Evolutionary conservation across 495 filamentous ascomycete genomes (phyloP).

Genomic region (Paragyromitra xinjiangensis): DNA sequence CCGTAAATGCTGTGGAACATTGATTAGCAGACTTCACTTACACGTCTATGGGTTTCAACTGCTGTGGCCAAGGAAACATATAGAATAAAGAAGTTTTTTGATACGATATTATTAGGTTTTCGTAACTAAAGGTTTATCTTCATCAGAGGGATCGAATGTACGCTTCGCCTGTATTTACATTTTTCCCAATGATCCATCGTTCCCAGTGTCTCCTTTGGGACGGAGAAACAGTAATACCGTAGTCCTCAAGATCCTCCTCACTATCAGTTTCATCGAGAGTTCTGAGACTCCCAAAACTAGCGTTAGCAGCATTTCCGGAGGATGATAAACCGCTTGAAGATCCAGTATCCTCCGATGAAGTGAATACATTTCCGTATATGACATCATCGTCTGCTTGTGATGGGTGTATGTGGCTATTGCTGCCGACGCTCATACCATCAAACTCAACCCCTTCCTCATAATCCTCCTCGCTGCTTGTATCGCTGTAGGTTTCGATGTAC

Average conservation of each 20-base stretch:
- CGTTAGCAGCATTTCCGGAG: slow-evolving; percentile 45
- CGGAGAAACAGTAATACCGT: slow-evolving; percentile 53
- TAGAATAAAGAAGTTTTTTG: slow-evolving; percentile 18
- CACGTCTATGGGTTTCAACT: slow-evolving; percentile 1
- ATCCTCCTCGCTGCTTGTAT: slow-evolving; percentile 55
- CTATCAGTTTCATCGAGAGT: slow-evolving; percentile 43
- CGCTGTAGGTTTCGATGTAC: slow-evolving; percentile 57
- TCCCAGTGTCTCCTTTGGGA: slow-evolving; percentile 55
- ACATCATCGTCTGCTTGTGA: slow-evolving; percentile 54
- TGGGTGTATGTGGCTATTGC: slow-evolving; percentile 40
- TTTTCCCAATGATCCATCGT: slow-evolving; percentile 55
- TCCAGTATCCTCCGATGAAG: slow-evolving; percentile 51
- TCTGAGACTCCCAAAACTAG: slow-evolving; percentile 49
- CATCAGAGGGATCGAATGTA: slow-evolving; percentile 48
- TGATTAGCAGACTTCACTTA: slow-evolving; percentile 11
- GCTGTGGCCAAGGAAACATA: neutral
- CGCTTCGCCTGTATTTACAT: slow-evolving; percentile 51
- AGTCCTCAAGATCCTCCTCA: slow-evolving; percentile 54
- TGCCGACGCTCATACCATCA: slow-evolving; percentile 45
- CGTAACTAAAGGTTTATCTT: slow-evolving; percentile 21
- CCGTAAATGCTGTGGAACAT: slow-evolving; percentile 40
- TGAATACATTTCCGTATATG: slow-evolving; percentile 57
- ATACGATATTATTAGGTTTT: slow-evolving; percentile 44
- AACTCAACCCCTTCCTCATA: slow-evolving; percentile 47
- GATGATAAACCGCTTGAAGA: slow-evolving; percentile 52